phyloP scores from a whole-genome alignment of 2,329 filamentous ascomycete species.

The Penicillium nordicum region DNA sequence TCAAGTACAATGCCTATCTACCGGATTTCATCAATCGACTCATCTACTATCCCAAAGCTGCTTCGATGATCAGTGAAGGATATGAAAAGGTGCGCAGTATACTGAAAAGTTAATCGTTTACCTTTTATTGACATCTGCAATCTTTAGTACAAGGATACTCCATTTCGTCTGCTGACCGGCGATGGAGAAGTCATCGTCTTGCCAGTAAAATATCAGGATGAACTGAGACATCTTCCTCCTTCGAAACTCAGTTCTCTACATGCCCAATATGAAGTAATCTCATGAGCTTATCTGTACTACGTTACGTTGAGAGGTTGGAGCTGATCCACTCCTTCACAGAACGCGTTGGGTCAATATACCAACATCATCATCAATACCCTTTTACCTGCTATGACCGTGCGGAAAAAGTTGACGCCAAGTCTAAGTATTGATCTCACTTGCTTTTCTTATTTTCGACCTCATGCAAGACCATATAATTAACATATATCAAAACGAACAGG shows the following conservation, averaged over 20 bases:
- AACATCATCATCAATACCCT: conserved; percentile 26
- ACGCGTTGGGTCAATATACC: conserved; percentile 28
- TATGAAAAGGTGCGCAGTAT: conserved; percentile 22
- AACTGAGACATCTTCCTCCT: conserved; percentile 20
- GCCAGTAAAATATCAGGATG: conserved; percentile 26
- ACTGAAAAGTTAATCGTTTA: neutral
- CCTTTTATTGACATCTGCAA: neutral
- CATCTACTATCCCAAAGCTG: conserved; percentile 23
- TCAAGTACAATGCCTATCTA: conserved; percentile 20
- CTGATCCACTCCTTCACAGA: conserved; percentile 16
- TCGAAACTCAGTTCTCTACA: conserved; percentile 26
- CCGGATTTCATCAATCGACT: conserved; percentile 27
- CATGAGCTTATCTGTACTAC: neutral
- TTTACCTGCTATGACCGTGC: conserved; percentile 24
- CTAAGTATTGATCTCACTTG: conserved; percentile 14
- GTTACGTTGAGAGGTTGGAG: neutral
- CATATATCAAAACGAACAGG: conserved; percentile 11
- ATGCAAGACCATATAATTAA: neutral
- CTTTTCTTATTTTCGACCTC: neutral
- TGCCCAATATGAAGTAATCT: conserved; percentile 27
- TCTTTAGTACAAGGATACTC: conserved; percentile 25
- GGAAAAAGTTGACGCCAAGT: conserved; percentile 24
- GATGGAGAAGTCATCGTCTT: conserved; percentile 31
- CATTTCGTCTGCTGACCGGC: conserved; percentile 28
- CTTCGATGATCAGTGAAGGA: conserved; percentile 24